A percentile compares a stretch with the other conserved stretches of the same genome.
phyloP scores from a whole-genome alignment of 2,329 filamentous ascomycete genomes.

The Tolypocladium cylindrosporum region DNA sequence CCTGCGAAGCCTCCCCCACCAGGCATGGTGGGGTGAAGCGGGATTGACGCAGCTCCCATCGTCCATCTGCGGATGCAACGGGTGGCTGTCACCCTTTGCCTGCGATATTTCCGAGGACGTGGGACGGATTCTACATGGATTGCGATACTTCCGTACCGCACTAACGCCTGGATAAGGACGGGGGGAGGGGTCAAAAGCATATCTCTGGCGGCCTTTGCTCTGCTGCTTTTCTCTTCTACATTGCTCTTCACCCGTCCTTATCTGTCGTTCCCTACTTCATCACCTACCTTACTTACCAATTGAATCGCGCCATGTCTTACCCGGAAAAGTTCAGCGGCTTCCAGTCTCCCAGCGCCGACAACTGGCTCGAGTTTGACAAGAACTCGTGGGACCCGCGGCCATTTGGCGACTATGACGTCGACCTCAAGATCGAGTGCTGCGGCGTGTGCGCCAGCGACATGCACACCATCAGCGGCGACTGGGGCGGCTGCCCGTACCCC shows the following conservation, averaged over 20 bases:
- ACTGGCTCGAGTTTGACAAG: slow-evolving; percentile 54
- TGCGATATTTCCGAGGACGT: neutral
- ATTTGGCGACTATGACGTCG: slow-evolving; percentile 78
- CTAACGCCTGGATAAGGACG: neutral
- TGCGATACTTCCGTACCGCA: neutral
- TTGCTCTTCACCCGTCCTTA: neutral
- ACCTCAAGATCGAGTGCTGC: slow-evolving; percentile 77
- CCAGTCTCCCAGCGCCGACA: slow-evolving; percentile 44
- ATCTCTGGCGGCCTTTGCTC: neutral
- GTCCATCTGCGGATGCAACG: neutral
- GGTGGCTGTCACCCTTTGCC: neutral
- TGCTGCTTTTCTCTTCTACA: neutral
- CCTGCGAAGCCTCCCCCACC: neutral
- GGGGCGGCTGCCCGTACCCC: slow-evolving; percentile 53
- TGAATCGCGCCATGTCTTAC: slow-evolving; percentile 32
- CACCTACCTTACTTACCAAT: neutral
- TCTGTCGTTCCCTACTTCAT: neutral
- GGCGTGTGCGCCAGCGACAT: slow-evolving; percentile 66
- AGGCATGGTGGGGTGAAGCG: neutral
- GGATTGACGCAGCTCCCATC: neutral
- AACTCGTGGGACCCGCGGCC: slow-evolving; percentile 74
- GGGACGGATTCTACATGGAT: neutral
- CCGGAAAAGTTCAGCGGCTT: slow-evolving; percentile 53
- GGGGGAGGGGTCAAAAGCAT: neutral
- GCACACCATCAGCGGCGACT: slow-evolving; percentile 60